Conservation (phyloP, 1,284 basidiomycete genomes). For the Meripilus lineatus region DNA sequence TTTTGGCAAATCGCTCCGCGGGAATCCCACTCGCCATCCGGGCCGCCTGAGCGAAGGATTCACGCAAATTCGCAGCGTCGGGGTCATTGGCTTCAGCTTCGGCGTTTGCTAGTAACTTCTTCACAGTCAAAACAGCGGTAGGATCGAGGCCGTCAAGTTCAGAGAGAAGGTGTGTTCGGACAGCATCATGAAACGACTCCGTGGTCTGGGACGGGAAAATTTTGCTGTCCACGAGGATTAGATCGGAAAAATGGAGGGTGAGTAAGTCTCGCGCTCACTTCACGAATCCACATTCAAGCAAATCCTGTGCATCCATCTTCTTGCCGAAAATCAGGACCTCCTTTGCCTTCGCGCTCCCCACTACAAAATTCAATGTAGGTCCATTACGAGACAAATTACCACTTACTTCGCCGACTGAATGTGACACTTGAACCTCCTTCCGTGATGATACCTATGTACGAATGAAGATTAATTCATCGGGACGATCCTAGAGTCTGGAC, state of each 20-base stretch:
- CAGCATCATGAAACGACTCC: conserved; percentile 48
- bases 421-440: conserved; percentile 66
- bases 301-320: conserved; percentile 55
- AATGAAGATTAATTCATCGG: conserved; percentile 1
- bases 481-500: conserved; percentile 14
- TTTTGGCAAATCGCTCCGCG: conserved; percentile 44
- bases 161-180: conserved; percentile 41
- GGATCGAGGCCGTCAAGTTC: conserved; percentile 55
- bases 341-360: conserved; percentile 64
- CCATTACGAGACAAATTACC: not conserved
- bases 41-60: conserved; percentile 65
- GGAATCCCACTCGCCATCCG: conserved; percentile 59
- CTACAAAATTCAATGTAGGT: conserved; percentile 26
- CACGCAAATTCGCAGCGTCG: conserved; percentile 61
- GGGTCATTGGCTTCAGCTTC: conserved; percentile 59
- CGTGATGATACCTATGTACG: conserved; percentile 46
- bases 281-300: conserved; percentile 57
- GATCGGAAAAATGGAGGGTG: conserved; percentile 3
- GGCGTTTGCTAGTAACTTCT: conserved; percentile 49
- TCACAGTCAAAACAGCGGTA: conserved; percentile 46
- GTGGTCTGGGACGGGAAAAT: conserved; percentile 51
- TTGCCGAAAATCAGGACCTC: conserved; percentile 66
- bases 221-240: conserved; percentile 35
- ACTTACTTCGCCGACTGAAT: conserved; percentile 60
- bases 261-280: conserved; percentile 40